A percentile compares a stretch with the other conserved stretches of the same genome.
These are phyloP conservation scores for Fusarium begoniae DNA, from an alignment of 2,329 filamentous ascomycete species.

Conservation along the genomic window DNA sequence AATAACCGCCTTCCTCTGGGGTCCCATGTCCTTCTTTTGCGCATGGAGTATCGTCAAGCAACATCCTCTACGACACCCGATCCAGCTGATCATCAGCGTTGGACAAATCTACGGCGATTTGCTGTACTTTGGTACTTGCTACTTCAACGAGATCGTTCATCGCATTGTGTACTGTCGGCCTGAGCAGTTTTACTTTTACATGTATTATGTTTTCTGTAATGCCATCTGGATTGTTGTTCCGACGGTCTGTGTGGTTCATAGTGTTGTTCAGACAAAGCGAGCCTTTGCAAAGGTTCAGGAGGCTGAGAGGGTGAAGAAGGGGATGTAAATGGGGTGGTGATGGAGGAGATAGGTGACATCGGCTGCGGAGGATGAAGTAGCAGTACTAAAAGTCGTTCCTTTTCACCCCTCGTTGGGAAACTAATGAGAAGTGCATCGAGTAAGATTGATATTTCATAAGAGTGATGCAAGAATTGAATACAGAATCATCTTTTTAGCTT, in stretches of 20 bases:
- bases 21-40: constrained; percentile 60
- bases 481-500: too few relatives aligned
- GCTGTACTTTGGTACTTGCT: constrained; percentile 60
- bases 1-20: constrained; percentile 62
- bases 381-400: not conserved
- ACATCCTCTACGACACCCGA: constrained; percentile 57
- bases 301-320: constrained; percentile 40
- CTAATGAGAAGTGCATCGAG: too few relatives aligned
- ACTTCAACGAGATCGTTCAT: constrained; percentile 53
- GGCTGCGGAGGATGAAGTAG: too few relatives aligned
- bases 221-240: constrained; percentile 64
- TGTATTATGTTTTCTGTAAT: constrained; percentile 63
- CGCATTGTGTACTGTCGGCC: constrained; percentile 58
- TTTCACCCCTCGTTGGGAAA: not conserved
- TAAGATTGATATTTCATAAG: fast-evolving
- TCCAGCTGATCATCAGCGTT: constrained; percentile 58
- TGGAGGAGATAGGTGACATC: too few relatives aligned
- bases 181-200: constrained; percentile 62
- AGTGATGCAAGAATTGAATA: too few relatives aligned
- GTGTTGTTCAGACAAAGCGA: constrained; percentile 37
- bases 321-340: not conserved
- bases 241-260: constrained; percentile 43
- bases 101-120: constrained; percentile 63
- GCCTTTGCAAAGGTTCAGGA: constrained; percentile 44
- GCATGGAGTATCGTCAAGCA: constrained; percentile 55